Evolutionary conservation across 495 filamentous ascomycete genomes (phyloP).

Genomic region (Neurospora sp.): DNA sequence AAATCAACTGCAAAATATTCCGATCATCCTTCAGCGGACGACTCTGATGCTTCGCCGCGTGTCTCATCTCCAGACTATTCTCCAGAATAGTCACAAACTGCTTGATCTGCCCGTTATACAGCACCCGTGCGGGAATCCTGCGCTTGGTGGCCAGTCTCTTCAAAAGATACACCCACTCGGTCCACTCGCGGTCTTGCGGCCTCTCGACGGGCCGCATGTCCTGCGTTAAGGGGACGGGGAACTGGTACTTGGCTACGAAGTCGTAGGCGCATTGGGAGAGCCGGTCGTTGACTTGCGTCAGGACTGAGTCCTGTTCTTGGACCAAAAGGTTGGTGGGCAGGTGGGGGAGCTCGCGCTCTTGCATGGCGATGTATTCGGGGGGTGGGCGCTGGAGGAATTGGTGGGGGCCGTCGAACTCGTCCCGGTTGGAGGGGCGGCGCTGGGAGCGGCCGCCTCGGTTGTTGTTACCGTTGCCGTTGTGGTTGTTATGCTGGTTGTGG

Average conservation of each 20-base stretch:
- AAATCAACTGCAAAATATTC: slow-evolving; percentile 78
- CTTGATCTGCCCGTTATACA: slow-evolving; percentile 86
- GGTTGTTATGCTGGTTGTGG: background rate
- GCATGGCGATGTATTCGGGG: slow-evolving; percentile 54
- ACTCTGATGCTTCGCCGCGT: slow-evolving; percentile 67
- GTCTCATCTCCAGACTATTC: slow-evolving; percentile 77
- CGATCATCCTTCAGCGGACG: slow-evolving; percentile 82
- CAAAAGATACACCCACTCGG: slow-evolving; percentile 82
- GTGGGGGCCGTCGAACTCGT: slow-evolving; percentile 82
- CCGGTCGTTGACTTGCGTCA: slow-evolving; percentile 70
- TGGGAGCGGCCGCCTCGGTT: slow-evolving; percentile 43
- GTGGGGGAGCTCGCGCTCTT: slow-evolving; percentile 69
- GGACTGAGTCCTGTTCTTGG: slow-evolving; percentile 73
- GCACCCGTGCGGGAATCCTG: slow-evolving; percentile 67
- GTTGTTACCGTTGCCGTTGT: slow-evolving; percentile 36
- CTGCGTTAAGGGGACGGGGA: slow-evolving; percentile 69
- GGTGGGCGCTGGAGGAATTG: slow-evolving; percentile 64
- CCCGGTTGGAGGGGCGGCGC: slow-evolving; percentile 66
- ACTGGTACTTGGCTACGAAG: slow-evolving; percentile 83
- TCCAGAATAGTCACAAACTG: slow-evolving; percentile 75
- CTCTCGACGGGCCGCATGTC: slow-evolving; percentile 72
- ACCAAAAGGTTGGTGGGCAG: slow-evolving; percentile 74
- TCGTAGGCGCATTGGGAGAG: slow-evolving; percentile 79
- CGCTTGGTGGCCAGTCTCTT: slow-evolving; percentile 79
- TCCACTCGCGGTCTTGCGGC: slow-evolving; percentile 75